phyloP scores from a whole-genome alignment of 1,139 yeast species.

The Nakaseomyces sp. region DNA sequence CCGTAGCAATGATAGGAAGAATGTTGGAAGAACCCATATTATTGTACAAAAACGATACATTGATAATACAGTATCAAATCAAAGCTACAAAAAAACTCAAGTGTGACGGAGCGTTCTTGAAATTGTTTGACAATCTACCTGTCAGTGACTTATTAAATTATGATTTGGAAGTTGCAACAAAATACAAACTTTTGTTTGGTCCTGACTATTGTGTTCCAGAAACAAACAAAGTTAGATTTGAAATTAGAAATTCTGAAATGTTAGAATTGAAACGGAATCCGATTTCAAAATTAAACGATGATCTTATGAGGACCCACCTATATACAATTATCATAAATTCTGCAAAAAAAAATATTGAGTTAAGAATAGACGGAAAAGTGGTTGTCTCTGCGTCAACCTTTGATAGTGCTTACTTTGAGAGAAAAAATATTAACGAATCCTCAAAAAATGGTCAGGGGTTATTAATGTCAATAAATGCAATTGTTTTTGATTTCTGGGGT shows the following conservation, averaged over 20 bases:
- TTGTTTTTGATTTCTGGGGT: slow-evolving; percentile 89
- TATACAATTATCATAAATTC: slow-evolving; percentile 63
- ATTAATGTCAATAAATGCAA: slow-evolving; percentile 53
- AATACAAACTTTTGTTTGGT: slow-evolving; percentile 86
- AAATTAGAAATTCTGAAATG: slow-evolving; percentile 21
- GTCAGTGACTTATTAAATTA: slow-evolving; percentile 38
- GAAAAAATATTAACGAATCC: background rate
- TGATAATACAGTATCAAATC: slow-evolving; percentile 83
- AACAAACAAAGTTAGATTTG: slow-evolving; percentile 70
- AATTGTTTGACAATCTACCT: slow-evolving; percentile 45
- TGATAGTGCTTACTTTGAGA: background rate
- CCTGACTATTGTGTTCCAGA: slow-evolving; percentile 79
- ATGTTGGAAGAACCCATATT: slow-evolving; percentile 15
- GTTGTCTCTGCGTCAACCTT: slow-evolving; percentile 19
- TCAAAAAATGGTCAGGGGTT: slow-evolving; percentile 41
- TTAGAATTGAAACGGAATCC: slow-evolving; percentile 34
- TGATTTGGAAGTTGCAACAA: slow-evolving; percentile 45
- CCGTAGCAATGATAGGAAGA: slow-evolving; percentile 17
- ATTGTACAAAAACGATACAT: slow-evolving; percentile 43
- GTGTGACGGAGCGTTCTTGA: slow-evolving; percentile 87
- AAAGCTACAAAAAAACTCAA: slow-evolving; percentile 66
- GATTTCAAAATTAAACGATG: slow-evolving; percentile 48
- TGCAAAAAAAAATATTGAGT: slow-evolving; percentile 59
- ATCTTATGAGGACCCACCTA: slow-evolving; percentile 42
- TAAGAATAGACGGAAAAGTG: slow-evolving; percentile 72